Evolutionary conservation across 805 yeast genomes (phyloP).

Genomic region (Cyberlindnera suaveolens): DNA sequence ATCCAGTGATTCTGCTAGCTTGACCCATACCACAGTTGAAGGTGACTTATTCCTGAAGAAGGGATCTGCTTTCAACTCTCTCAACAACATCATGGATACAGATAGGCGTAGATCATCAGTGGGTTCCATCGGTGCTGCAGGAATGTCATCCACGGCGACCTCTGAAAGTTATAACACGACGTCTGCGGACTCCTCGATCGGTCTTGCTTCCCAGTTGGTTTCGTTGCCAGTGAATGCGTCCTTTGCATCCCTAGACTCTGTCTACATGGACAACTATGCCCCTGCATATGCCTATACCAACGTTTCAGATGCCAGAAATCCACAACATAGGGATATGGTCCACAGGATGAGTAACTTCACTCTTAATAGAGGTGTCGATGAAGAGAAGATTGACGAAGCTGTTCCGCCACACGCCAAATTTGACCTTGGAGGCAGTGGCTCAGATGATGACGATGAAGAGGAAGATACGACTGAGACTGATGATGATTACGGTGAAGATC

Average conservation of each 20-base stretch:
- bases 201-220: constrained; percentile 47
- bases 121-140: constrained; percentile 2
- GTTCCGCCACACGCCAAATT: constrained; percentile 18
- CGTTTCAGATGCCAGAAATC: constrained; percentile 14
- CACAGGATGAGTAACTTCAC: constrained; percentile 16
- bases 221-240: constrained; percentile 66
- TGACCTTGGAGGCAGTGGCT: constrained; percentile 5
- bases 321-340: constrained; percentile 5
- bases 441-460: constrained; percentile 6
- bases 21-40: constrained; percentile 23
- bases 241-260: constrained; percentile 72
- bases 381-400: constrained; percentile 10
- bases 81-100: constrained; percentile 21
- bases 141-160: constrained; percentile 1
- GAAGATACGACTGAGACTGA: background rate
- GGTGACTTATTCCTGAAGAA: constrained; percentile 26
- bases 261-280: constrained; percentile 49
- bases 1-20: constrained; percentile 19
- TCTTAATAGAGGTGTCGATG: constrained; percentile 10
- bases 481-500: constrained; percentile 4
- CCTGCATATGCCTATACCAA: constrained; percentile 13
- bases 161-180: background rate
- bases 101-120: constrained; percentile 18
- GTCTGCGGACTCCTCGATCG: constrained; percentile 28
- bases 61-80: constrained; percentile 21